Evolutionary conservation across 129 eudicot species (phyloP).

Genomic region (Calendula officinalis): DNA sequence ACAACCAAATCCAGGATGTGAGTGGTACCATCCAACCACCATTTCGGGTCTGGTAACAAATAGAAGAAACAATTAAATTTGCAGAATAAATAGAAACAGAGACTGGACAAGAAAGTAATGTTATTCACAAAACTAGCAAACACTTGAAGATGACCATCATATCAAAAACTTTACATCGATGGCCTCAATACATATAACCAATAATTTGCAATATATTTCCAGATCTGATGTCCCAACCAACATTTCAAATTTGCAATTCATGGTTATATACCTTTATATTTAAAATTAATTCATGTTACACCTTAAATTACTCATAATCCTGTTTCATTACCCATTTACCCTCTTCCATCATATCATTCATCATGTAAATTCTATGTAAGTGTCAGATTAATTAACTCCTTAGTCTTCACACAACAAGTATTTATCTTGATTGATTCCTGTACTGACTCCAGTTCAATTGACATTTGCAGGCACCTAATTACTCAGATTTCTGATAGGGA

Average conservation of each 20-base stretch:
- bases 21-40: slow-evolving; percentile 97
- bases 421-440: background rate
- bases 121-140: background rate
- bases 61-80: background rate
- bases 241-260: background rate
- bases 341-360: slow-evolving; percentile 1
- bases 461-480: background rate
- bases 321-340: background rate
- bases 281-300: background rate
- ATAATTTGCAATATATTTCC: too few species aligned
- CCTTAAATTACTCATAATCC: background rate
- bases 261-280: background rate
- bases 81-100: slow-evolving; percentile 6
- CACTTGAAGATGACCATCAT: background rate
- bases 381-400: slow-evolving; percentile 1
- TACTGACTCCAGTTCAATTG: background rate
- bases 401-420: slow-evolving; percentile 9
- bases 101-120: background rate
- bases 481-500: too few species aligned
- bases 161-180: background rate
- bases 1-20: slow-evolving; percentile 95
- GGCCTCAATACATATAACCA: background rate
- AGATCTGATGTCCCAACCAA: too few species aligned
- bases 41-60: slow-evolving; percentile 71
- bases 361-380: background rate